phyloP scores from a whole-genome alignment of 108 stramenopile species.

The Skeletonema menzelii region DNA sequence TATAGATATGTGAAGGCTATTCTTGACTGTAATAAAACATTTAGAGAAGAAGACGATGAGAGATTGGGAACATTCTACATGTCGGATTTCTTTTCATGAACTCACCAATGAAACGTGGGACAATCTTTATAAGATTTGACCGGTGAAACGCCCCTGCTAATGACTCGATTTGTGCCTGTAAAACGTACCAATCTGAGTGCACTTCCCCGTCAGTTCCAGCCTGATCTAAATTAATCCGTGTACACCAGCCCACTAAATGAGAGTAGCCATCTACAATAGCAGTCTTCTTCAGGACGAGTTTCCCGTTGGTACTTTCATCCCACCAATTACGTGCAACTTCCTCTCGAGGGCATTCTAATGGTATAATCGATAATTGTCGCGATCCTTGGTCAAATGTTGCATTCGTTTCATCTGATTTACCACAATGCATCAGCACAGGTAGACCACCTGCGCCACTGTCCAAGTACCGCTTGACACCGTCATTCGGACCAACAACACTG shows the following conservation, averaged over 20 bases:
- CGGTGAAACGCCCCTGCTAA: slow-evolving; percentile 32
- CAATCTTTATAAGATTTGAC: slow-evolving; percentile 20
- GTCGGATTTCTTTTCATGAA: background rate
- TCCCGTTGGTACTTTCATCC: slow-evolving; percentile 27
- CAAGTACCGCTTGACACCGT: slow-evolving; percentile 7
- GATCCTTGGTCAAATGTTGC: background rate
- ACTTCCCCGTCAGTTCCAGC: slow-evolving; percentile 12
- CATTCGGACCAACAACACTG: background rate
- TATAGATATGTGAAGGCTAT: slow-evolving; percentile 31
- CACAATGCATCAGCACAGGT: slow-evolving; percentile 27
- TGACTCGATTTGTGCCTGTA: slow-evolving; percentile 18
- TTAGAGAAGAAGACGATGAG: background rate
- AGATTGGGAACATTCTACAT: background rate
- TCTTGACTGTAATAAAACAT: slow-evolving; percentile 7
- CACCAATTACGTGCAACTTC: slow-evolving; percentile 14
- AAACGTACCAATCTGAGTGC: slow-evolving; percentile 11
- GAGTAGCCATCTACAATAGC: background rate
- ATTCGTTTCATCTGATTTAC: slow-evolving; percentile 17
- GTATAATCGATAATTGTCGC: slow-evolving; percentile 22
- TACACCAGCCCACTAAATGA: slow-evolving; percentile 13
- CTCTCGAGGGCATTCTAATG: slow-evolving; percentile 20
- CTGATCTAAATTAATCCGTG: slow-evolving; percentile 14
- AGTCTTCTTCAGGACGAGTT: slow-evolving; percentile 19
- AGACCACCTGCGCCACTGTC: slow-evolving; percentile 33
- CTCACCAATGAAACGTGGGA: slow-evolving; percentile 28